These are phyloP conservation scores for Ceratocystis diversiconidia DNA, from an alignment of 2,329 filamentous ascomycete genomes.

Conservation along the genomic window DNA sequence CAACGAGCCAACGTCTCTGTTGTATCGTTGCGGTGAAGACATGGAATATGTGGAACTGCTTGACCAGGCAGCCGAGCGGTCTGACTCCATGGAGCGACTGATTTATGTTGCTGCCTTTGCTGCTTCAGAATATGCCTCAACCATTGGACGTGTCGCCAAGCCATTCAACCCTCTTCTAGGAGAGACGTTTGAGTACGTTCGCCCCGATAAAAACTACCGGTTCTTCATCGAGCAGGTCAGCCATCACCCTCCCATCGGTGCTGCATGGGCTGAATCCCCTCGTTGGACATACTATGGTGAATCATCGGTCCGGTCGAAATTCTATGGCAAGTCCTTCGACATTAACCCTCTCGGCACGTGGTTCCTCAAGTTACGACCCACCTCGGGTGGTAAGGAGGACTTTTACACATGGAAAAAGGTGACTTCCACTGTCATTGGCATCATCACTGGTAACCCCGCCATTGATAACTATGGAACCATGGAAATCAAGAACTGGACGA, in stretches of 20 bases:
- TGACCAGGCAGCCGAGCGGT: slow-evolving; percentile 70
- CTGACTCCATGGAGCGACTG: slow-evolving; percentile 79
- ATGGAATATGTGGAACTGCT: slow-evolving; percentile 95
- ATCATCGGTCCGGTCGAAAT: slow-evolving; percentile 88
- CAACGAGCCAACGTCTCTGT: slow-evolving; percentile 90
- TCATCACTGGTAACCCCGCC: slow-evolving; percentile 88
- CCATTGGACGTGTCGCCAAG: slow-evolving; percentile 90
- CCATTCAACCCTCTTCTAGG: slow-evolving; percentile 94
- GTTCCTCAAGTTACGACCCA: slow-evolving; percentile 77
- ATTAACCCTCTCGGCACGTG: slow-evolving; percentile 93
- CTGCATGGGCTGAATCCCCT: slow-evolving; percentile 79
- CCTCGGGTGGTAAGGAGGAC: slow-evolving; percentile 61
- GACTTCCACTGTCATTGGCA: slow-evolving; percentile 91
- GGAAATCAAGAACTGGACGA: slow-evolving; percentile 96
- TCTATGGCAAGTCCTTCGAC: slow-evolving; percentile 94
- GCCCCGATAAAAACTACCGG: slow-evolving; percentile 92
- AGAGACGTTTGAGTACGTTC: slow-evolving; percentile 91
- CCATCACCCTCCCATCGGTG: slow-evolving; percentile 89
- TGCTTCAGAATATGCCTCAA: slow-evolving; percentile 91
- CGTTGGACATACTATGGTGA: slow-evolving; percentile 98
- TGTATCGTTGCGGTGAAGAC: slow-evolving; percentile 91
- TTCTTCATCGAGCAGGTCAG: slow-evolving; percentile 98
- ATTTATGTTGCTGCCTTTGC: slow-evolving; percentile 94
- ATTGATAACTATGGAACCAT: slow-evolving; percentile 98
- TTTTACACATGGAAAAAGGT: slow-evolving; percentile 99